phyloP scores from a whole-genome alignment of 1,139 yeast genomes.

The Candida gigantensis region DNA sequence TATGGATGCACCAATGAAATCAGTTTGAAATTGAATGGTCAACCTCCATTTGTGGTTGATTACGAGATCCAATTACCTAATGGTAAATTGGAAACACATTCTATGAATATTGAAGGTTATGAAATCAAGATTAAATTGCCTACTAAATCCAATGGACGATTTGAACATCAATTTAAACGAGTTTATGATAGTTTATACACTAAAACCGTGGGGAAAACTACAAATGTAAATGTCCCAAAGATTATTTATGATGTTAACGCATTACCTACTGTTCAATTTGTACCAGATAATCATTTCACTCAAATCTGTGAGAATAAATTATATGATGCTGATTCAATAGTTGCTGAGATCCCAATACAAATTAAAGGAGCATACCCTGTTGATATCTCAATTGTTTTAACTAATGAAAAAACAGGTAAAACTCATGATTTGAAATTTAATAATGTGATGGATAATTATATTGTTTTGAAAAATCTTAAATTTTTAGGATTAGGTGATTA shows the following conservation, averaged over 20 bases:
- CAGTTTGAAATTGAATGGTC: constrained; percentile 46
- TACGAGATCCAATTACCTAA: constrained; percentile 66
- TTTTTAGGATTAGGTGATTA: constrained; percentile 49
- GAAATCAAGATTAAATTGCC: constrained; percentile 33
- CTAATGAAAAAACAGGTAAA: constrained; percentile 35
- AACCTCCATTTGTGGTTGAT: constrained; percentile 71
- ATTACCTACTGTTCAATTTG: constrained; percentile 60
- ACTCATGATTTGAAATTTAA: constrained; percentile 16
- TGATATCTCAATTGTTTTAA: constrained; percentile 51
- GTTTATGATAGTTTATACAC: constrained; percentile 71
- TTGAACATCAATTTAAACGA: constrained; percentile 59
- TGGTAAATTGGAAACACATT: constrained; percentile 43
- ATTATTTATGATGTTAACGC: constrained; percentile 63
- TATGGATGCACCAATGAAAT: constrained; percentile 30
- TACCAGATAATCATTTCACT: constrained; percentile 43
- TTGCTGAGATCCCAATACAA: constrained; percentile 54
- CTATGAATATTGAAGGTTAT: constrained; percentile 32
- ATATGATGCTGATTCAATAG: constrained; percentile 18
- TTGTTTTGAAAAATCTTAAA: constrained; percentile 18
- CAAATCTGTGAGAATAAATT: constrained; percentile 63
- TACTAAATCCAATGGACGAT: constrained; percentile 51
- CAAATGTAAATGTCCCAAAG: constrained; percentile 23
- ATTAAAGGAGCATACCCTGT: constrained; percentile 69
- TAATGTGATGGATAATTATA: constrained; percentile 18
- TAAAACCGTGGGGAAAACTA: constrained; percentile 35